phyloP scores from a whole-genome alignment of 2,329 filamentous ascomycete species.

The Epichloe brachyelytri region DNA sequence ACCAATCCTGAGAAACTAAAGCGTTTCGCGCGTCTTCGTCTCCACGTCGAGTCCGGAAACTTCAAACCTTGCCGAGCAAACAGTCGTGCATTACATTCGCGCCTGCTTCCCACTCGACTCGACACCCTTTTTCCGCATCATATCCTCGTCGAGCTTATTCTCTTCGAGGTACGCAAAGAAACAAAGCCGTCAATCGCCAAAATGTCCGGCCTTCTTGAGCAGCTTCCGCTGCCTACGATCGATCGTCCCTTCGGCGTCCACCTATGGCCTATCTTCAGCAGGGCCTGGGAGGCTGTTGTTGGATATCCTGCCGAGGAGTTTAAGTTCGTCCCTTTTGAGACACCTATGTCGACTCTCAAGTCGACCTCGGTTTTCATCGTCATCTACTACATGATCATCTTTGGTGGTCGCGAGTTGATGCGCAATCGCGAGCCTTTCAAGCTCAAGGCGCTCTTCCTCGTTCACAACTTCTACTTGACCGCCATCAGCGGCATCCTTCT shows the following conservation, averaged over 20 bases:
- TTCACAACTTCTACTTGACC: conserved; percentile 94
- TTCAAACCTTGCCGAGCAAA: conserved; percentile 5
- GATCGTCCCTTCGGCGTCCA: conserved; percentile 85
- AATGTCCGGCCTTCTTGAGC: conserved; percentile 35
- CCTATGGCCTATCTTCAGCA: conserved; percentile 90
- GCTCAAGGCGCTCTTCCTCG: conserved; percentile 79
- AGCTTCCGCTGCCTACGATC: conserved; percentile 61
- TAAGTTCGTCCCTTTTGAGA: conserved; percentile 66
- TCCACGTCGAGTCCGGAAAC: not conserved
- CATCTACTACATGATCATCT: conserved; percentile 86
- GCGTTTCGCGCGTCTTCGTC: not conserved
- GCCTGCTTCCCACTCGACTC: not conserved
- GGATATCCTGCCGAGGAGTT: conserved; percentile 84
- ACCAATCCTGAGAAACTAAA: not conserved
- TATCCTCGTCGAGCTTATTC: not conserved
- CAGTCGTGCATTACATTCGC: not conserved
- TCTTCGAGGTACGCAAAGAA: not conserved
- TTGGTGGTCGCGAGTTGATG: conserved; percentile 88
- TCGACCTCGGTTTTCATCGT: conserved; percentile 69
- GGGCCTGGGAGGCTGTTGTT: conserved; percentile 60
- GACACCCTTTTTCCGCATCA: not conserved
- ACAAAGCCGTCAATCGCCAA: conserved; percentile 16
- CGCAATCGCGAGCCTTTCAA: conserved; percentile 73
- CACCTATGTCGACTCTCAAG: conserved; percentile 81
- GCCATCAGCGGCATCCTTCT: conserved; percentile 69